Evolutionary conservation across 495 filamentous ascomycete species (phyloP).

Genomic region (Penicillium ucsense): DNA sequence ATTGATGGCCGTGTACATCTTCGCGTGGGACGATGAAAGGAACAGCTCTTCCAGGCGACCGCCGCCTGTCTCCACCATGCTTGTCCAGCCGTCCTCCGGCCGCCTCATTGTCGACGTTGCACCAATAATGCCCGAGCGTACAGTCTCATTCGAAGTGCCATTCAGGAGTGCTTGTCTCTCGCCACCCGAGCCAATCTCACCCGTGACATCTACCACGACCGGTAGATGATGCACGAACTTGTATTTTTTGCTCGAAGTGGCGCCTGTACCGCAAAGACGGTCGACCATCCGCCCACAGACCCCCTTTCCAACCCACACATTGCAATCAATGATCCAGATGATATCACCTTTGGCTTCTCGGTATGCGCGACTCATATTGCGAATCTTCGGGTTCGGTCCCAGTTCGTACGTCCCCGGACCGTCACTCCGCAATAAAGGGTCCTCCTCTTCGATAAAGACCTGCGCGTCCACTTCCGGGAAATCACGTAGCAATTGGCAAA

Average conservation of each 20-base stretch:
- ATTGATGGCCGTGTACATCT: constrained; percentile 98
- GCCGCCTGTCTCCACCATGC: constrained; percentile 44
- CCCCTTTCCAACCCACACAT: constrained; percentile 79
- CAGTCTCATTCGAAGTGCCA: constrained; percentile 6
- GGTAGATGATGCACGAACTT: constrained; percentile 97
- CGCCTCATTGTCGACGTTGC: constrained; percentile 5
- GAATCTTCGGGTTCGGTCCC: constrained; percentile 95
- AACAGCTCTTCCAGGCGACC: constrained; percentile 89
- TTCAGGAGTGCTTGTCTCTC: constrained; percentile 37
- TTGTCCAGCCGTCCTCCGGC: constrained; percentile 15
- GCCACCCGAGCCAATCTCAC: constrained; percentile 17
- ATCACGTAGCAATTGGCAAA: constrained; percentile 59
- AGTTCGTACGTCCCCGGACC: constrained; percentile 47
- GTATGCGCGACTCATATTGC: constrained; percentile 92
- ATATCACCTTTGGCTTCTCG: constrained; percentile 88
- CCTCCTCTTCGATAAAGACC: constrained; percentile 80
- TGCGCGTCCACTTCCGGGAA: constrained; percentile 65
- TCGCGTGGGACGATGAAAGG: constrained; percentile 86
- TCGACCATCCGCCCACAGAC: constrained; percentile 82
- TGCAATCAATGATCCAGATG: constrained; percentile 93
- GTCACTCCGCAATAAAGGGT: constrained; percentile 52
- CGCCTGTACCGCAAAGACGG: constrained; percentile 58
- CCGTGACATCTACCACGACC: constrained; percentile 65
- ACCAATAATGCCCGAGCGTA: neutral
- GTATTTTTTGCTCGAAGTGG: constrained; percentile 47